Evolutionary conservation across 768 basidiomycete species (phyloP).

Genomic region (Pleurotus eryngii): DNA sequence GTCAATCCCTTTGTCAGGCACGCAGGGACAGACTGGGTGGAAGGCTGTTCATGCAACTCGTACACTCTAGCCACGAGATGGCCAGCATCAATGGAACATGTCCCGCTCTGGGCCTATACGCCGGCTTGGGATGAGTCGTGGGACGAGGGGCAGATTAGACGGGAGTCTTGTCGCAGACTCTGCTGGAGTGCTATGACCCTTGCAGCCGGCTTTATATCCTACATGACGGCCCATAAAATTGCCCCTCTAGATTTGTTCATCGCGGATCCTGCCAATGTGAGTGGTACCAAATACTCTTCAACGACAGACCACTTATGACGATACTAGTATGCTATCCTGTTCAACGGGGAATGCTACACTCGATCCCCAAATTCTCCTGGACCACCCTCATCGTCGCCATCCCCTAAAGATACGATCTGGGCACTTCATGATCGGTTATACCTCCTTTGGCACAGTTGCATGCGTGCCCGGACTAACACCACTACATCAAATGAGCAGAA

Average conservation of each 20-base stretch:
- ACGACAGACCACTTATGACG: slow-evolving; percentile 4
- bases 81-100: slow-evolving; percentile 46
- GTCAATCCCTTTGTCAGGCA: slow-evolving; percentile 11
- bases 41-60: slow-evolving; percentile 41
- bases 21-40: slow-evolving; percentile 13
- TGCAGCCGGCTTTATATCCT: slow-evolving; percentile 61
- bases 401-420: slow-evolving; percentile 69
- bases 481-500: slow-evolving; percentile 44
- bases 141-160: slow-evolving; percentile 62
- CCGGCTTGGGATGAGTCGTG: slow-evolving; percentile 60
- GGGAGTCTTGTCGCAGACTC: slow-evolving; percentile 68
- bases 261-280: slow-evolving; percentile 63
- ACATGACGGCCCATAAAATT: slow-evolving; percentile 42
- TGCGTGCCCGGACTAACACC: slow-evolving; percentile 50
- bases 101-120: slow-evolving; percentile 61
- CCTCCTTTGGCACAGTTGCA: slow-evolving; percentile 71
- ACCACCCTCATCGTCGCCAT: slow-evolving; percentile 12
- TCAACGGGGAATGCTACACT: slow-evolving; percentile 65
- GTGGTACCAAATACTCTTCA: slow-evolving; percentile 19
- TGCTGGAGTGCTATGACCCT: slow-evolving; percentile 72
- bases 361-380: slow-evolving; percentile 26
- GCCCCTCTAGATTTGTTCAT: slow-evolving; percentile 49
- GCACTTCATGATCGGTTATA: slow-evolving; percentile 69
- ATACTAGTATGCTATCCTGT: slow-evolving; percentile 63
- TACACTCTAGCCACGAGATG: slow-evolving; percentile 52